Conservation (phyloP, 495 filamentous ascomycete genomes). For the Rhypophila decipiens region DNA sequence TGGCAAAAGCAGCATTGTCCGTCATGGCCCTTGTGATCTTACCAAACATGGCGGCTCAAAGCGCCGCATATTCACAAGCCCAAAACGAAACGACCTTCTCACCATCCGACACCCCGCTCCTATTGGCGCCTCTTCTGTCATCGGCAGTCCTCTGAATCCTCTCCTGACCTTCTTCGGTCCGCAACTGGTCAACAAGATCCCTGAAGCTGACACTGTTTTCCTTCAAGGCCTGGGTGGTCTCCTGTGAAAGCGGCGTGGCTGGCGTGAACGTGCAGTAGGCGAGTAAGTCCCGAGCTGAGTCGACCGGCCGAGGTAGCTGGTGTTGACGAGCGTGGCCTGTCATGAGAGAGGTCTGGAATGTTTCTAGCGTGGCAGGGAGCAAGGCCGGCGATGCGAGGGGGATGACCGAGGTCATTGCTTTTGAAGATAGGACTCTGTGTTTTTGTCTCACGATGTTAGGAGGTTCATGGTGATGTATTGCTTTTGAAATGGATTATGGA, state of each 20-base stretch:
- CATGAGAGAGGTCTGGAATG: conserved; percentile 21
- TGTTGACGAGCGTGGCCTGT: neutral
- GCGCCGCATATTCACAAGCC: conserved; percentile 28
- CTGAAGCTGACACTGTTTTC: conserved; percentile 42
- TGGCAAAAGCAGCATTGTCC: too few relatives aligned
- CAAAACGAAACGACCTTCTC: conserved; percentile 40
- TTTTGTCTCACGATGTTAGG: neutral
- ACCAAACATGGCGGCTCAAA: too few relatives aligned
- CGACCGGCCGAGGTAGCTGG: neutral
- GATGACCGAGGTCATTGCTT: conserved; percentile 27
- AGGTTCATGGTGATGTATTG: neutral
- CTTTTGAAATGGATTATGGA: neutral
- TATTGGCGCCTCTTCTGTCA: too few relatives aligned
- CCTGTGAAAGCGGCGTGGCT: conserved; percentile 30
- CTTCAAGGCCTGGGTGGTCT: conserved; percentile 42
- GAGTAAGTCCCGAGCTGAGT: conserved; percentile 32
- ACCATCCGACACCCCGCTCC: too few relatives aligned
- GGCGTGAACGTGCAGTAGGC: conserved; percentile 35
- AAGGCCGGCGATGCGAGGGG: conserved; percentile 22
- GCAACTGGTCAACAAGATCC: conserved; percentile 37
- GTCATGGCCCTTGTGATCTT: too few relatives aligned
- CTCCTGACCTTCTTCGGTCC: conserved; percentile 25
- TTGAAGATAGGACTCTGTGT: conserved; percentile 18
- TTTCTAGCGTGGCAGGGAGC: conserved; percentile 20
- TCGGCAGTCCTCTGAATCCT: conserved; percentile 18